Evolutionary conservation across 2,329 filamentous ascomycete species (phyloP).

Genomic region (Gremmenia infestans): DNA sequence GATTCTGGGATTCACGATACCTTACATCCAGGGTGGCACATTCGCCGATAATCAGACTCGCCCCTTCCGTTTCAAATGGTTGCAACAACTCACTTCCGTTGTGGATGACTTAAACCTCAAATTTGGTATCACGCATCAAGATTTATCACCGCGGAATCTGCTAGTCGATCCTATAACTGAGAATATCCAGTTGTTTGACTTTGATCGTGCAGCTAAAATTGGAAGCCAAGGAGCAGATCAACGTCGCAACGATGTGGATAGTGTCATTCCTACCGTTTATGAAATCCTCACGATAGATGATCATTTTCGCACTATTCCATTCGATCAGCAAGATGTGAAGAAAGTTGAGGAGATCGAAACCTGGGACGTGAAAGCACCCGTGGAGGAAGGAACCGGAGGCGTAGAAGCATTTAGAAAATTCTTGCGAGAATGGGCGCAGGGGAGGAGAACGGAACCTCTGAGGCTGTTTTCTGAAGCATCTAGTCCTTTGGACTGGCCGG

Average conservation of each 20-base stretch:
- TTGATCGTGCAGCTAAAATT: conserved; percentile 14
- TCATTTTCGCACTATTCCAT: too few relatives aligned
- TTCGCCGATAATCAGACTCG: conserved; percentile 22
- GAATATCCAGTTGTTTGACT: conserved; percentile 34
- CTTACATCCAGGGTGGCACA: conserved; percentile 32
- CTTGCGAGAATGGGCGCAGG: too few relatives aligned
- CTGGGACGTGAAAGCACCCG: too few relatives aligned
- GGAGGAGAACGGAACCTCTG: too few relatives aligned
- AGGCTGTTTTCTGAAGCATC: too few relatives aligned
- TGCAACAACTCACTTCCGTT: conserved; percentile 33
- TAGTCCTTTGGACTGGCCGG: too few relatives aligned
- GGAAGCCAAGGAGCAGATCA: conserved; percentile 1
- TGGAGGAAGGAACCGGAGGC: too few relatives aligned
- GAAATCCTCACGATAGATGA: conserved; percentile 9
- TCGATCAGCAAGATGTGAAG: not conserved
- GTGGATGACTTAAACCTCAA: conserved; percentile 36
- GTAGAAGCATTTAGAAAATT: too few relatives aligned
- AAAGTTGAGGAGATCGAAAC: not conserved
- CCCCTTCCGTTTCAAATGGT: conserved; percentile 34
- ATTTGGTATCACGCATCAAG: conserved; percentile 35
- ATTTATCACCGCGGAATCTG: conserved; percentile 35
- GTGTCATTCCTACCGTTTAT: conserved; percentile 14
- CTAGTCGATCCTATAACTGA: conserved; percentile 33
- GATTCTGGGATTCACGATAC: conserved; percentile 35
- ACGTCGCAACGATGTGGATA: conserved; percentile 25